Conservation (phyloP, 768 basidiomycete genomes). For the Pisolithus marmoratus region DNA sequence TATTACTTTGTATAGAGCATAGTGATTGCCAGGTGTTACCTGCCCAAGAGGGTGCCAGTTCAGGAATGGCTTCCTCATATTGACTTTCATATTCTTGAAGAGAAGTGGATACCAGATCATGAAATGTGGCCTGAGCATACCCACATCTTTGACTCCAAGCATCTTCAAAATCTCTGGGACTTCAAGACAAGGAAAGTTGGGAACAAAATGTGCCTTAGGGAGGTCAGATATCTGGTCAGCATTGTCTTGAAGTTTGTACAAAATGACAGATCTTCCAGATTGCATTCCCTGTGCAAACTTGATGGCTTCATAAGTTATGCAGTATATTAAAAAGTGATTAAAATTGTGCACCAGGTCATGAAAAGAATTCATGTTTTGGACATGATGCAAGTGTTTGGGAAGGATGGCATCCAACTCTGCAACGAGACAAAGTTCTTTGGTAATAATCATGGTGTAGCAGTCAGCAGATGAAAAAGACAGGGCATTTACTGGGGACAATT, state of each 20-base stretch:
- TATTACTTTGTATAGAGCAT: neutral
- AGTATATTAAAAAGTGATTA: too few relatives aligned
- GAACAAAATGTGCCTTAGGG: neutral
- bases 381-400: neutral
- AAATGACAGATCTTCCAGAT: neutral
- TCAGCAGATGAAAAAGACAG: too few relatives aligned
- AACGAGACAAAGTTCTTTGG: neutral
- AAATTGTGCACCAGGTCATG: neutral
- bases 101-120: neutral
- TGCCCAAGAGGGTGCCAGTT: neutral
- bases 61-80: neutral
- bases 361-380: neutral
- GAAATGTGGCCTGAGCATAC: neutral
- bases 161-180: neutral
- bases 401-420: neutral
- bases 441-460: too few relatives aligned
- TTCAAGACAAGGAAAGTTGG: neutral
- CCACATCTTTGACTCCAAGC: neutral
- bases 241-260: neutral
- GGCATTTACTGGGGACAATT: too few relatives aligned
- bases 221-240: neutral
- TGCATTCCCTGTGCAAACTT: neutral
- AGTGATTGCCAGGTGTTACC: neutral
- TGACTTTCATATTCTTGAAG: neutral
- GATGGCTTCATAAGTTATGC: neutral